Evolutionary conservation across 352 stramenopile species (phyloP).

Genomic region (Achlya hypogyna): DNA sequence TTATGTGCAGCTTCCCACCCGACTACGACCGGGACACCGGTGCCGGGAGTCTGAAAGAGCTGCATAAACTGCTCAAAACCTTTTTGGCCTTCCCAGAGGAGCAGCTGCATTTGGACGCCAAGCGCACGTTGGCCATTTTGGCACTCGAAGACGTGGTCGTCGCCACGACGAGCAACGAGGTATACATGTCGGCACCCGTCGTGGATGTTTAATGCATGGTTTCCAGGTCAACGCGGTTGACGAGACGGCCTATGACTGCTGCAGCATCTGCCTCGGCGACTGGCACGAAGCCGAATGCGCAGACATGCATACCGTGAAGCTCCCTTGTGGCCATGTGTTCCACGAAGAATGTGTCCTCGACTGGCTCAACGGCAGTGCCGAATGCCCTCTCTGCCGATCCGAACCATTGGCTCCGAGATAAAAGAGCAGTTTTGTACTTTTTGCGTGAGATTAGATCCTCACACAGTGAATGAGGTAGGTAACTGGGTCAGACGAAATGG

Average conservation of each 20-base stretch:
- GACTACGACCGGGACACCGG: background rate
- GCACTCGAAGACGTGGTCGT: constrained; percentile 79
- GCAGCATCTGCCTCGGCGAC: constrained; percentile 73
- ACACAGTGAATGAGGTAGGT: too few species aligned
- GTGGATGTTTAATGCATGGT: background rate
- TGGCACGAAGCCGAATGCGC: constrained; percentile 77
- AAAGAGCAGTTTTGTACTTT: background rate
- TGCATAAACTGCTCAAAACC: constrained; percentile 67
- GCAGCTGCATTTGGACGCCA: constrained; percentile 78
- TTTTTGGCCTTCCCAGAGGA: constrained; percentile 81
- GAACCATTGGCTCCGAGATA: constrained; percentile 32
- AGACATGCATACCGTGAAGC: constrained; percentile 76
- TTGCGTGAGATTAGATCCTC: too few species aligned
- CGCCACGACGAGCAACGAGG: constrained; percentile 51
- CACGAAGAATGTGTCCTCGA: constrained; percentile 82
- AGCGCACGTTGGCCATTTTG: constrained; percentile 70
- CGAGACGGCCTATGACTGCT: constrained; percentile 82
- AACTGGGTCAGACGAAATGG: background rate
- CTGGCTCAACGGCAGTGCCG: constrained; percentile 67
- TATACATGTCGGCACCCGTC: constrained; percentile 29
- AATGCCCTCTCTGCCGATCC: constrained; percentile 78
- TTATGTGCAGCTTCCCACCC: constrained; percentile 60
- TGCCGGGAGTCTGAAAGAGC: constrained; percentile 24
- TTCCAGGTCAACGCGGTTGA: too few species aligned
- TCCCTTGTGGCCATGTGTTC: constrained; percentile 73